Percentiles rank a stretch among this genome's conserved stretches.
phyloP scores from a whole-genome alignment of 73 alveolate genomes.

The Tetrahymena malaccensis region DNA sequence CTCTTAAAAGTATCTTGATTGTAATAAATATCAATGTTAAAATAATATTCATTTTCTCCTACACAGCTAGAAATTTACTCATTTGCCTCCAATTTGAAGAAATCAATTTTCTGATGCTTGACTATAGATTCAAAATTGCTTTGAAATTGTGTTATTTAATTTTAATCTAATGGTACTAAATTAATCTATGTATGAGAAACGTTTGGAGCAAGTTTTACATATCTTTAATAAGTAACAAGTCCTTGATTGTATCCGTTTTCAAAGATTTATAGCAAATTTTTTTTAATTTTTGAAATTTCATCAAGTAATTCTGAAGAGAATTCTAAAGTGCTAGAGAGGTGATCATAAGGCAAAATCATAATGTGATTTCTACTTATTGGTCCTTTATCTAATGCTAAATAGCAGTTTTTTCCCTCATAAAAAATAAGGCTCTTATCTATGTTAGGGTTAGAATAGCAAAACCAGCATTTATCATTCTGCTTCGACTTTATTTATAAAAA shows the following conservation, averaged over 20 bases:
- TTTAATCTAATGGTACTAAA: neutral
- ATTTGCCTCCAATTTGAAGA: neutral
- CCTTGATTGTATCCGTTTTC: neutral
- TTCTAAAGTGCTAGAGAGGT: neutral
- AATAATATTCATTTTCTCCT: neutral
- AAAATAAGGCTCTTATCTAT: neutral
- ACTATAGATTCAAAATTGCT: neutral
- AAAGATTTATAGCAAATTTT: neutral
- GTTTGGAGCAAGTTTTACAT: neutral
- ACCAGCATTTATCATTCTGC: neutral
- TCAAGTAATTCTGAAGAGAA: neutral
- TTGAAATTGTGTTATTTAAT: neutral
- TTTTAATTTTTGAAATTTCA: neutral
- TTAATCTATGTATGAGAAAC: neutral
- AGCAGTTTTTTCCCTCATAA: neutral
- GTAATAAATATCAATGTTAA: neutral
- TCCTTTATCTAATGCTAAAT: neutral
- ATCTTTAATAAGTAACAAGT: neutral
- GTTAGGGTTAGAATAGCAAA: neutral
- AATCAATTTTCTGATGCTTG: neutral
- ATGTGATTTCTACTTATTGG: neutral
- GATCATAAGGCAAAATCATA: neutral
- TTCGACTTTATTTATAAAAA: neutral
- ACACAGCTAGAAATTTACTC: neutral
- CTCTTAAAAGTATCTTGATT: neutral